Evolutionary conservation across 1,284 basidiomycete genomes (phyloP), one percentile per base, ranked within the genome.

Genomic region (Cryptococcus amylolentus): DNA sequence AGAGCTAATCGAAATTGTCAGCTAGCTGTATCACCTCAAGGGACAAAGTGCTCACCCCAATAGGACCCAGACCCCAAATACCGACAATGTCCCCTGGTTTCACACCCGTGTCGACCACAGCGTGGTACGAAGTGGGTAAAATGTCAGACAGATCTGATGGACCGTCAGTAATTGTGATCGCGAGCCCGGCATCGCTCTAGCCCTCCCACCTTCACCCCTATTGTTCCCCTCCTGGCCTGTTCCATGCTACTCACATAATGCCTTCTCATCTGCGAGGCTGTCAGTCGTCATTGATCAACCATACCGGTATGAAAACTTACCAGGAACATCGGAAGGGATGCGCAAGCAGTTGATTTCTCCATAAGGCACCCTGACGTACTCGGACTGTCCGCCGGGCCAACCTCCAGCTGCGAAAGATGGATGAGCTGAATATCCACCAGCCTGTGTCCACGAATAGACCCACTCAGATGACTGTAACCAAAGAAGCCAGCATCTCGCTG

Each of bases 401-500:
- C 88, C 88, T 3, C 88, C 86, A 0, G 86, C 62, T 52, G 55
- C 37, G 46, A 14, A n/a, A 43, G 23, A 8, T 13, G 10, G 13
- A 26, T 14, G 13, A 41, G 16, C 13, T 23, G 23, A 23, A 14
- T 27, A 47, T 12, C 27, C 31, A 31, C 9, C 27, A 48, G 70
- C 69, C 8, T 31, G 12, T 5, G 23, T 23, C 31, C 28, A 44
- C 16, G 10, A n/a, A 27, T 35, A n/a, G 2, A 52, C 52, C 48
- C 52, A 61, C 62, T 61, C 57, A 65, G 58, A 61, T 70, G 61
- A 49, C 68, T 60, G 50, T 67, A 69, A 14, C 86, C 86, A 63
- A 88, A 87, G 78, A 88, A 86, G 0, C 86, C 87, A 4, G 86
- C 86, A 64, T 86, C 84, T 10, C 83, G 78, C 60, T 83, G 80